These are phyloP conservation scores for Gentiana dahurica DNA, from an alignment of 257 asterid species.

Conservation along the genomic window DNA sequence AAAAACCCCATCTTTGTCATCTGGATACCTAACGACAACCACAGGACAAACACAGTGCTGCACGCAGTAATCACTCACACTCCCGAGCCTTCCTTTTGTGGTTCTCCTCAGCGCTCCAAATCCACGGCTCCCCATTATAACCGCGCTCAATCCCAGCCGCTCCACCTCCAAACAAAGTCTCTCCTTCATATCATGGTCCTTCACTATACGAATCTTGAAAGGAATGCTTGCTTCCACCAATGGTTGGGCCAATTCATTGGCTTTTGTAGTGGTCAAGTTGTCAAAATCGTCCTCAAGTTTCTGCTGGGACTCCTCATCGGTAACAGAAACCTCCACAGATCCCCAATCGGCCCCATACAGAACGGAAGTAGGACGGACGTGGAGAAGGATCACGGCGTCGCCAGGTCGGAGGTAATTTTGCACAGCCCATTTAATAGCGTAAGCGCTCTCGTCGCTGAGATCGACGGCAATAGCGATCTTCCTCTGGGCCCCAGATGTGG, in stretches of 20 bases:
- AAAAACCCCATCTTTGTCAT: slow-evolving; percentile 39
- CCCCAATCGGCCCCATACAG: slow-evolving; percentile 71
- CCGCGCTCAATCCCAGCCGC: slow-evolving; percentile 68
- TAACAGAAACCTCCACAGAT: slow-evolving; percentile 27
- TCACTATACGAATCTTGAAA: slow-evolving; percentile 67
- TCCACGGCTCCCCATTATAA: slow-evolving; percentile 79
- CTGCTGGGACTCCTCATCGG: slow-evolving; percentile 54
- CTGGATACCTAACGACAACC: slow-evolving; percentile 59
- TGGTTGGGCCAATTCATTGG: slow-evolving; percentile 60
- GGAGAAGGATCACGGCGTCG: slow-evolving; percentile 66
- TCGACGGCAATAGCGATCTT: slow-evolving; percentile 67
- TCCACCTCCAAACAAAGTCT: slow-evolving; percentile 80
- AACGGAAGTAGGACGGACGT: slow-evolving; percentile 41
- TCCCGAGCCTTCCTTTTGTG: slow-evolving; percentile 63
- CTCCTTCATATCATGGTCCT: slow-evolving; percentile 83
- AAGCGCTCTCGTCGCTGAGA: slow-evolving; percentile 69
- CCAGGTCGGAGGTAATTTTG: slow-evolving; percentile 70
- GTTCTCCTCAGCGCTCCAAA: slow-evolving; percentile 55
- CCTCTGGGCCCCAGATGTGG: slow-evolving; percentile 44
- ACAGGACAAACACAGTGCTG: slow-evolving; percentile 75
- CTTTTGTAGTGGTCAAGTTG: slow-evolving; percentile 46
- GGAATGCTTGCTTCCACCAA: slow-evolving; percentile 52
- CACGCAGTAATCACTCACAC: slow-evolving; percentile 76
- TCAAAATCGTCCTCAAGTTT: slow-evolving; percentile 60
- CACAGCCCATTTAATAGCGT: slow-evolving; percentile 68